phyloP scores from a whole-genome alignment of 83 land plant species.

The Diphasiastrum complanatum region DNA sequence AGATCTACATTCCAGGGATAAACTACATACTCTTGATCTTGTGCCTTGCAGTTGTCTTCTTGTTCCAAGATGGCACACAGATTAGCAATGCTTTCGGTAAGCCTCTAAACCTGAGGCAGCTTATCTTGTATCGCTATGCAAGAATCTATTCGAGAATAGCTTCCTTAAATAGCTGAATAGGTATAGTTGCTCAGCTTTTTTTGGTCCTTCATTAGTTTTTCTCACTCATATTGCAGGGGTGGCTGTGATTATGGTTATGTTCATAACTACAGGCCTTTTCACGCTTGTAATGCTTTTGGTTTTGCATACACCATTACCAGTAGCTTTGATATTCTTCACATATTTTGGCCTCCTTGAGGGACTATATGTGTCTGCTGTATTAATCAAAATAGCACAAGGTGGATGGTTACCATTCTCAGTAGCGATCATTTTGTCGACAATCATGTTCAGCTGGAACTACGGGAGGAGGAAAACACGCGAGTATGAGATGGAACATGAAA shows the following conservation, averaged over 20 bases:
- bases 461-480: slow-evolving; percentile 36
- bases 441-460: slow-evolving; percentile 40
- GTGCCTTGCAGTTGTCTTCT: slow-evolving; percentile 50
- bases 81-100: slow-evolving; percentile 79
- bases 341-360: slow-evolving; percentile 38
- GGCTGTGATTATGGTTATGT: slow-evolving; percentile 51
- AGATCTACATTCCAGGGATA: slow-evolving; percentile 61
- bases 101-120: background rate
- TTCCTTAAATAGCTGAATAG: background rate
- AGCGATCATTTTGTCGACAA: slow-evolving; percentile 24
- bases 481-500: slow-evolving; percentile 29
- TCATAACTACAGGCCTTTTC: slow-evolving; percentile 46
- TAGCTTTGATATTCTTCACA: slow-evolving; percentile 31
- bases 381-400: slow-evolving; percentile 43
- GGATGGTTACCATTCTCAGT: slow-evolving; percentile 66
- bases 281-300: slow-evolving; percentile 49
- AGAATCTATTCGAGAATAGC: background rate
- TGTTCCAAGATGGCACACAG: slow-evolving; percentile 46
- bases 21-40: slow-evolving; percentile 61
- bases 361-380: slow-evolving; percentile 34
- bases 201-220: background rate
- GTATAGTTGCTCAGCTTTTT: background rate
- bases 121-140: background rate
- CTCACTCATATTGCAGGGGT: slow-evolving; percentile 31
- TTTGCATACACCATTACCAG: slow-evolving; percentile 32